Conservation (phyloP, 2,329 filamentous ascomycete species). For the Aspergillus ruber region DNA sequence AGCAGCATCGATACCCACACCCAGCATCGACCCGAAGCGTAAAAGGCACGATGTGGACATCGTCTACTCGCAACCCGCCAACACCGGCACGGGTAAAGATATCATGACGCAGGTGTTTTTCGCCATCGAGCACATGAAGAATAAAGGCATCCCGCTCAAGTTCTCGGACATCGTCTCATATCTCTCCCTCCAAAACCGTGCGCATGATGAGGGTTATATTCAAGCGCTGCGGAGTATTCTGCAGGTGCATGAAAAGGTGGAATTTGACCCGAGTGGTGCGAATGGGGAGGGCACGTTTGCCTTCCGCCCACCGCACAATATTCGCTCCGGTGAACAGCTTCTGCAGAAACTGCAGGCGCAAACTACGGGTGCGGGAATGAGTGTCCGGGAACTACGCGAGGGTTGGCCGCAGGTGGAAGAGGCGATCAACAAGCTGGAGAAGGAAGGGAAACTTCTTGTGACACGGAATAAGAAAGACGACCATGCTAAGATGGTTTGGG, state of each 20-base stretch:
- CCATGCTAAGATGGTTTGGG: constrained; percentile 78
- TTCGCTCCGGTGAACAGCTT: constrained; percentile 69
- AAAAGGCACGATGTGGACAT: constrained; percentile 53
- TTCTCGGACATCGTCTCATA: constrained; percentile 75
- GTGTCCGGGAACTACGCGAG: constrained; percentile 87
- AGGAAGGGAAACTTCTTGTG: constrained; percentile 72
- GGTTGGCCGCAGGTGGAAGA: constrained; percentile 84
- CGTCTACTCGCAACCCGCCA: constrained; percentile 69
- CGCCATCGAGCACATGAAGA: constrained; percentile 74
- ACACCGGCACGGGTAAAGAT: constrained; percentile 69
- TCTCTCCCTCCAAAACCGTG: constrained; percentile 61
- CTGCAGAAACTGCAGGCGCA: constrained; percentile 75
- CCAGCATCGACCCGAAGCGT: constrained; percentile 41
- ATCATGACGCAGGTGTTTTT: constrained; percentile 84
- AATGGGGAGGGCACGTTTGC: constrained; percentile 69
- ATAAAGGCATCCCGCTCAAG: constrained; percentile 60
- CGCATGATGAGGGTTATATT: constrained; percentile 53
- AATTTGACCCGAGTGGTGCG: constrained; percentile 52
- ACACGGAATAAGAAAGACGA: constrained; percentile 90
- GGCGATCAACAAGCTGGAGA: constrained; percentile 70
- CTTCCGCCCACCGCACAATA: constrained; percentile 78
- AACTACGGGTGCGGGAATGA: constrained; percentile 71
- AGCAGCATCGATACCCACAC: constrained; percentile 23
- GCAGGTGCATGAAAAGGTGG: constrained; percentile 58
- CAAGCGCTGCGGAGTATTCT: constrained; percentile 62